Percentiles rank a stretch among this genome's conserved stretches.
phyloP scores from a whole-genome alignment of 129 eudicot genomes.

The Flaveria bidentis region DNA sequence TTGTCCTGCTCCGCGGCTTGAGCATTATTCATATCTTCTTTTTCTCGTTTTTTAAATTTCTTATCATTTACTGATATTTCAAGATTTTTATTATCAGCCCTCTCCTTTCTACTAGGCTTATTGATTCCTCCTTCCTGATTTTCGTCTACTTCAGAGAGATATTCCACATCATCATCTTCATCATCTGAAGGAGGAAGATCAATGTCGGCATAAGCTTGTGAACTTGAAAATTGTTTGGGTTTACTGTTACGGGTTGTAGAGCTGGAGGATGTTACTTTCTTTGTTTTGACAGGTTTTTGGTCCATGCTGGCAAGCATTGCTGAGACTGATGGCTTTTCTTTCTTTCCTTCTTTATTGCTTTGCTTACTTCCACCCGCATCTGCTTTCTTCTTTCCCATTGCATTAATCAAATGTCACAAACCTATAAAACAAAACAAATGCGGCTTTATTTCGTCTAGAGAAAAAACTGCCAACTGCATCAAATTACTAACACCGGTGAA shows the following conservation, averaged over 20 bases:
- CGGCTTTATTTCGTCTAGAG: neutral
- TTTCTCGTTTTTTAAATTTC: slow-evolving; percentile 6
- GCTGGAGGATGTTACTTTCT: neutral
- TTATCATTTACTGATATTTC: neutral
- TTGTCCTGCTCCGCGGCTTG: slow-evolving; percentile 8
- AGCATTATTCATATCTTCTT: neutral
- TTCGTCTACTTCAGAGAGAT: neutral
- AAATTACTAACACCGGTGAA: neutral
- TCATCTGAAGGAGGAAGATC: slow-evolving; percentile 12
- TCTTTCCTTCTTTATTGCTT: slow-evolving; percentile 11
- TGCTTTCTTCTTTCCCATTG: slow-evolving; percentile 5
- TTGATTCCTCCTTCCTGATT: neutral
- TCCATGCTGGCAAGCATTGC: slow-evolving; percentile 10
- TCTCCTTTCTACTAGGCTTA: slow-evolving; percentile 1
- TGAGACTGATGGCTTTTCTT: neutral
- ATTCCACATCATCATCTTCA: neutral
- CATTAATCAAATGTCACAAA: neutral
- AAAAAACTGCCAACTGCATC: neutral
- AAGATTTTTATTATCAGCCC: neutral
- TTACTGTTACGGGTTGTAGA: neutral
- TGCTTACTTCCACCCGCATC: neutral
- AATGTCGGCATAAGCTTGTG: slow-evolving; percentile 7
- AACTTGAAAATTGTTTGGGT: neutral
- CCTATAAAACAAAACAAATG: neutral
- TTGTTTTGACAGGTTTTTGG: slow-evolving; percentile 1